These are phyloP conservation scores for Leccinum pallidistipes DNA, from an alignment of 1,284 basidiomycete genomes.

Conservation along the genomic window DNA sequence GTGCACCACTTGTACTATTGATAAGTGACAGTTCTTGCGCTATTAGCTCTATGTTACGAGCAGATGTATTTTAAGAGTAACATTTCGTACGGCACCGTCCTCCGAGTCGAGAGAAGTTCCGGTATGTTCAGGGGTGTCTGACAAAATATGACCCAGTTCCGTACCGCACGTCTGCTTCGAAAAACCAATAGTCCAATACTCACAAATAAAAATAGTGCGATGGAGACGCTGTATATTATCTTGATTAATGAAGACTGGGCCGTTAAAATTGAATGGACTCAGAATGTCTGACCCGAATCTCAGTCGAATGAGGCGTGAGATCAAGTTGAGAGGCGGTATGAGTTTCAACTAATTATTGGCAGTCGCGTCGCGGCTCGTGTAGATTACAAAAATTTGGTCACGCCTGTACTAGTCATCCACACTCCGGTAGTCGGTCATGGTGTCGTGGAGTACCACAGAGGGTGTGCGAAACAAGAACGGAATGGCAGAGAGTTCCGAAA, in stretches of 20 bases:
- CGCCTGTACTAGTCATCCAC: slow-evolving; percentile 12
- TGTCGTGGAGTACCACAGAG: slow-evolving; percentile 2
- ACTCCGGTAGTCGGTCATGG: neutral
- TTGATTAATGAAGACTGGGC: neutral
- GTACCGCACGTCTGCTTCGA: neutral
- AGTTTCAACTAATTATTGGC: too few relatives aligned
- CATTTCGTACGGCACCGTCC: neutral
- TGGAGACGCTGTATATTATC: neutral
- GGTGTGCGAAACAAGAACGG: slow-evolving; percentile 34
- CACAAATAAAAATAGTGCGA: too few relatives aligned
- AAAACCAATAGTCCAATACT: too few relatives aligned
- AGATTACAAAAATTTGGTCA: too few relatives aligned
- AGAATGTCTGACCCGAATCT: too few relatives aligned
- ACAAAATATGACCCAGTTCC: neutral
- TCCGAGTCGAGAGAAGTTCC: neutral
- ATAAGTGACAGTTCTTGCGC: neutral
- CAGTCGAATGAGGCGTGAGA: too few relatives aligned
- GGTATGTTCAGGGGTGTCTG: neutral
- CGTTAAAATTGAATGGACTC: too few relatives aligned
- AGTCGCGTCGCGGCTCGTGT: too few relatives aligned
- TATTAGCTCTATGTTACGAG: neutral
- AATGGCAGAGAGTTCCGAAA: slow-evolving; percentile 33
- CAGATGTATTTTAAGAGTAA: neutral
- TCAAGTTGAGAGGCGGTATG: too few relatives aligned
- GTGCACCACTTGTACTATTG: neutral